These are phyloP conservation scores for Rhizophora apiculata DNA, from an alignment of 345 rosid species.

Conservation along the genomic window DNA sequence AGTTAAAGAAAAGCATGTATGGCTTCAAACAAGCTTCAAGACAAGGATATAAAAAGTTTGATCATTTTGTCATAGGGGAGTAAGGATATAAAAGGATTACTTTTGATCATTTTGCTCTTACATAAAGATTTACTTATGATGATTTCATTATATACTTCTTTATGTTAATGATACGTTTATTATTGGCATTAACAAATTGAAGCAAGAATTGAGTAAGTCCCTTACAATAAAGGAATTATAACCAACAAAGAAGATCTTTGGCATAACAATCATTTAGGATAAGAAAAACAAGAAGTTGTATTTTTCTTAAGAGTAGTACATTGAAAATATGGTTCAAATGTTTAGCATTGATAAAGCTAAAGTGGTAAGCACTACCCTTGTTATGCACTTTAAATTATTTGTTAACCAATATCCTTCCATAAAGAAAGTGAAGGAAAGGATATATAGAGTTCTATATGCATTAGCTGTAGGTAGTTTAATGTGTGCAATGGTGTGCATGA, in stretches of 20 bases:
- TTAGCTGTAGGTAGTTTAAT: not conserved
- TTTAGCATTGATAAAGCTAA: not conserved
- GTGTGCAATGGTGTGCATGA: too few species aligned
- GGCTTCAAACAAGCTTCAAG: not conserved
- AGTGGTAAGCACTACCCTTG: not conserved
- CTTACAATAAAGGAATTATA: not conserved
- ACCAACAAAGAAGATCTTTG: too few species aligned
- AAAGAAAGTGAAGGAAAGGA: not conserved
- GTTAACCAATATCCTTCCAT: not conserved
- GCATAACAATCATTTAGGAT: too few species aligned
- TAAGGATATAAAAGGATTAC: not conserved
- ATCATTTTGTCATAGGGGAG: not conserved
- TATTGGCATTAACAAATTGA: not conserved
- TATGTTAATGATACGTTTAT: not conserved
- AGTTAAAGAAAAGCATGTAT: not conserved
- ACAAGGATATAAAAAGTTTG: not conserved
- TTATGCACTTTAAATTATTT: too few species aligned
- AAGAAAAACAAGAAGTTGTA: too few species aligned
- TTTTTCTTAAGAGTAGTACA: not conserved
- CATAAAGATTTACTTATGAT: not conserved
- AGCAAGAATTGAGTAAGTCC: not conserved
- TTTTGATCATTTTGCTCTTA: not conserved
- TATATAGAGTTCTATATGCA: not conserved
- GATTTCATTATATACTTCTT: not conserved
- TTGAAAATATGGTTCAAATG: too few species aligned